phyloP scores from a whole-genome alignment of 2,329 filamentous ascomycete genomes.

The Fonsecaea nubica region DNA sequence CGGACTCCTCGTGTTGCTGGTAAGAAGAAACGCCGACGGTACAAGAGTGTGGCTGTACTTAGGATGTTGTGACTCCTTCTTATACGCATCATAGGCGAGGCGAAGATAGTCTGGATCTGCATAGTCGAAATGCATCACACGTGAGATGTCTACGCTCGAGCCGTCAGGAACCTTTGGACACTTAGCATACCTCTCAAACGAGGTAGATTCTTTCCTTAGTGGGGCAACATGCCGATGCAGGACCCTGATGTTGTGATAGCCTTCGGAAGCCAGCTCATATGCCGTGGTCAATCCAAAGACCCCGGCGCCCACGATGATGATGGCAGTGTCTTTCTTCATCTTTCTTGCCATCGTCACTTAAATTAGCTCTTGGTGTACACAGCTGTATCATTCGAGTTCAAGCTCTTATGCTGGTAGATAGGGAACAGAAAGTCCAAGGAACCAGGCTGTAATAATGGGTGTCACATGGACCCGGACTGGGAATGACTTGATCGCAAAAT shows the following conservation, averaged over 20 bases:
- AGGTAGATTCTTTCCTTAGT: background rate
- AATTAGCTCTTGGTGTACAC: too few species aligned
- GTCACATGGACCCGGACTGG: too few species aligned
- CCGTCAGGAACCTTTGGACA: slow-evolving; percentile 39
- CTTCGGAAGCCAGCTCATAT: background rate
- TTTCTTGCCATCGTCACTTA: background rate
- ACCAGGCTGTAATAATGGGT: too few species aligned
- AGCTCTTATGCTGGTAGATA: too few species aligned
- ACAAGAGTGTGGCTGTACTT: slow-evolving; percentile 32
- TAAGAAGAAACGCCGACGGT: slow-evolving; percentile 14
- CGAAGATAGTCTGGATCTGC: slow-evolving; percentile 42
- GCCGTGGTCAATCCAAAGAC: background rate
- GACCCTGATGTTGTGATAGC: background rate
- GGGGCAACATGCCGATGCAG: background rate
- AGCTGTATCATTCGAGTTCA: too few species aligned
- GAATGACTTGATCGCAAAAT: too few species aligned
- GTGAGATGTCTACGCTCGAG: slow-evolving; percentile 45
- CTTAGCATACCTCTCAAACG: background rate
- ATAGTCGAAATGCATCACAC: slow-evolving; percentile 46
- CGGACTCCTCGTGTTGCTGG: slow-evolving; percentile 15
- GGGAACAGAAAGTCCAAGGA: too few species aligned
- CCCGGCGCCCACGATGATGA: background rate
- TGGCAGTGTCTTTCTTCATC: background rate
- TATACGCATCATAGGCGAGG: slow-evolving; percentile 43
- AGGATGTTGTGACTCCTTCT: slow-evolving; percentile 29